These are phyloP conservation scores for Oryza meyeriana DNA, from an alignment of 176 grass and related monocot genomes.

Conservation along the genomic window DNA sequence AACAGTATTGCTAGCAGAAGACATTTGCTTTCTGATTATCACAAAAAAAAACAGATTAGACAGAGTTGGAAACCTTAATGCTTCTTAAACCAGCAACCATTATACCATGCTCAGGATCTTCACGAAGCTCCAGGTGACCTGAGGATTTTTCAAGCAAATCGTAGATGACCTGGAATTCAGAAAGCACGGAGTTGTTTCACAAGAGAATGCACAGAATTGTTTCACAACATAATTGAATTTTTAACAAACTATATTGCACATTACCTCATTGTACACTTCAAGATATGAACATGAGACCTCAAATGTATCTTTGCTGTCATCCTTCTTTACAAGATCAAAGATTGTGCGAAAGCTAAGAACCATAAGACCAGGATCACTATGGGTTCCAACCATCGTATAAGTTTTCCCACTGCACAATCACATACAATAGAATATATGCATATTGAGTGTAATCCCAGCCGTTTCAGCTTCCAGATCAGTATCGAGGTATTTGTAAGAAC, in stretches of 20 bases:
- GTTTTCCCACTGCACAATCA: slow-evolving; percentile 83
- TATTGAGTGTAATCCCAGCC: not conserved
- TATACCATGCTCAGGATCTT: slow-evolving; percentile 95
- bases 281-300: slow-evolving; percentile 96
- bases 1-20: not conserved
- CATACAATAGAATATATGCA: slow-evolving; percentile 13
- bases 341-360: slow-evolving; percentile 97
- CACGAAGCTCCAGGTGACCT: slow-evolving; percentile 91
- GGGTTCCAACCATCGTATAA: slow-evolving; percentile 95
- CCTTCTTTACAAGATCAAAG: slow-evolving; percentile 92
- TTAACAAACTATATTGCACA: not conserved
- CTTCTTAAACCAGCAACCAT: slow-evolving; percentile 95
- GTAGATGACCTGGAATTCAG: slow-evolving; percentile 85
- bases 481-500: not conserved
- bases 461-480: not conserved
- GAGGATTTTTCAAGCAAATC: slow-evolving; percentile 99
- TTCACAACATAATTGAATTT: not conserved
- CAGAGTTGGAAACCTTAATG: slow-evolving; percentile 76
- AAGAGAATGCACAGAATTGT: slow-evolving; percentile 5
- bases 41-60: slow-evolving; percentile 7
- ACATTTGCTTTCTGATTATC: not conserved
- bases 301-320: slow-evolving; percentile 69
- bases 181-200: slow-evolving; percentile 23
- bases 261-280: slow-evolving; percentile 99
- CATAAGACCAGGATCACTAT: slow-evolving; percentile 93